Evolutionary conservation across 106 monocot genomes (phyloP).

Genomic region (Phalaenopsis equestris): DNA sequence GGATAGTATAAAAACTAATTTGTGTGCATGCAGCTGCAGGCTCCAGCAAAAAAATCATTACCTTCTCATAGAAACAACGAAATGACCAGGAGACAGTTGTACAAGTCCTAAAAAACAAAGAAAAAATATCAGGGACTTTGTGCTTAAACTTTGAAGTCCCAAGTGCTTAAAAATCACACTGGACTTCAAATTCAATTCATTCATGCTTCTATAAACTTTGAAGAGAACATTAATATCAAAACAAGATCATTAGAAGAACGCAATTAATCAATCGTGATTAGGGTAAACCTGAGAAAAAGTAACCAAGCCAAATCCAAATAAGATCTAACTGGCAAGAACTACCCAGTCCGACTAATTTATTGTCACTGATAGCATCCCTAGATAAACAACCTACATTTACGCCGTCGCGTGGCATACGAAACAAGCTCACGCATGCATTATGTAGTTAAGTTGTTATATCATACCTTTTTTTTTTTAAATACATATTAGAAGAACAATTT

Average conservation of each 20-base stretch:
- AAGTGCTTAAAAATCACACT: not conserved
- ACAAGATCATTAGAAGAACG: not conserved
- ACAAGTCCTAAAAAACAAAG: conserved; percentile 40
- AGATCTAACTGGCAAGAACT: not conserved
- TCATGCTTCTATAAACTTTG: not conserved
- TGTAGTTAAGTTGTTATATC: no score
- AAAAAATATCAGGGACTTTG: not conserved
- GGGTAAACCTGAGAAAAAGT: no score
- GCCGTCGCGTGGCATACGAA: no score
- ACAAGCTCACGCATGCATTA: no score
- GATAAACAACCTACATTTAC: not conserved
- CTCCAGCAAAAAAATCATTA: conserved; percentile 12
- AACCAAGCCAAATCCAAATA: no score
- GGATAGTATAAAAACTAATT: not conserved
- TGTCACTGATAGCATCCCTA: not conserved
- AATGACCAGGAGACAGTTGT: conserved; percentile 75
- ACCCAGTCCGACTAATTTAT: not conserved
- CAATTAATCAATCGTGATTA: not conserved
- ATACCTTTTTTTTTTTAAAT: no score
- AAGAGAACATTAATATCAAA: not conserved
- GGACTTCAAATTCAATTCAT: not conserved
- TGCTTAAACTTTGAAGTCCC: not conserved
- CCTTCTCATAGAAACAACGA: conserved; percentile 73
- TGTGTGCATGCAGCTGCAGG: not conserved
- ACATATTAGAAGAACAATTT: no score